These are phyloP conservation scores for Diaporthe caulivora DNA, from an alignment of 2,329 filamentous ascomycete species.

Conservation along the genomic window DNA sequence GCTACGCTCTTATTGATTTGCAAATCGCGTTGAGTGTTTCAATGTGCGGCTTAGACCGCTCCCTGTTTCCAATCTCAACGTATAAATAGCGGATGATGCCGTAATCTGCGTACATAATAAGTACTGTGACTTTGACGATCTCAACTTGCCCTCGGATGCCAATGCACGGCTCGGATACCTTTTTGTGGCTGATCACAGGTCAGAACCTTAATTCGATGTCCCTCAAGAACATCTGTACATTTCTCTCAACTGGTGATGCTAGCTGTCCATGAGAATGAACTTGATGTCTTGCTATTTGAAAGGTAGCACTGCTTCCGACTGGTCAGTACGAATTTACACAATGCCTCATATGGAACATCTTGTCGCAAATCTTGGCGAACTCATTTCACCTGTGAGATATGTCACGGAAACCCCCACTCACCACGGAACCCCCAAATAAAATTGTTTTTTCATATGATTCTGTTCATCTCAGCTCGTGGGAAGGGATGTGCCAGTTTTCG, in stretches of 20 bases:
- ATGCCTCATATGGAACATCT: neutral
- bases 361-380: neutral
- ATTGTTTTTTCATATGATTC: constrained; percentile 1
- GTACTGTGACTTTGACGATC: neutral
- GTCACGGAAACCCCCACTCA: neutral
- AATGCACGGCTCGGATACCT: neutral
- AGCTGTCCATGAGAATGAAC: neutral
- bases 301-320: neutral
- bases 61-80: neutral
- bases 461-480: neutral
- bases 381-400: neutral
- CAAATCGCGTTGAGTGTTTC: neutral
- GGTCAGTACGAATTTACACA: neutral
- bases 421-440: neutral
- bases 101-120: neutral
- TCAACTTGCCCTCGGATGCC: neutral
- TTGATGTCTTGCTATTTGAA: neutral
- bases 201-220: neutral
- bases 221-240: neutral
- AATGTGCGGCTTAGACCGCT: neutral
- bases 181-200: neutral
- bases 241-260: neutral
- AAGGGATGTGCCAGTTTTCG: neutral
- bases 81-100: neutral
- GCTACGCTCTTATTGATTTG: neutral